A percentile compares a stretch with the other conserved stretches of the same genome.
phyloP scores from a whole-genome alignment of 164 flowering plant genomes.

The Nymphaea colorata region DNA sequence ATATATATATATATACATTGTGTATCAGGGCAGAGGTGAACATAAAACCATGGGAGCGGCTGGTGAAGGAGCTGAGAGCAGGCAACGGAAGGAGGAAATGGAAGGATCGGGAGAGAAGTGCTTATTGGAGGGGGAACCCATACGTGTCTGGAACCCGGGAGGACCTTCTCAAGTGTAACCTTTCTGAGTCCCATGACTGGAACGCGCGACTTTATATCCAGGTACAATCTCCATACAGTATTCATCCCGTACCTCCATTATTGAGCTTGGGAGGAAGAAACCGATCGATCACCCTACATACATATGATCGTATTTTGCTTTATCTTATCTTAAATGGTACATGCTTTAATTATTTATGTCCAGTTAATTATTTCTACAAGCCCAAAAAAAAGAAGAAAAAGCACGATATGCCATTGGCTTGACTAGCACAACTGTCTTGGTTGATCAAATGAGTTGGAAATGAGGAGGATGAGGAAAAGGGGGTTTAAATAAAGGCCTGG shows the following conservation, averaged over 20 bases:
- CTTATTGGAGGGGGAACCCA: slow-evolving; percentile 67
- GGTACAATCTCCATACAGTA: slow-evolving; percentile 14
- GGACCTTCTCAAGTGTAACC: slow-evolving; percentile 38
- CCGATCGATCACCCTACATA: neutral
- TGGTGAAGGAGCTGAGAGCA: slow-evolving; percentile 24
- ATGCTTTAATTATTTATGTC: neutral
- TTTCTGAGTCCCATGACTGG: slow-evolving; percentile 31
- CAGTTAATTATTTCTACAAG: too few relatives aligned
- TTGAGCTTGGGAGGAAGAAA: too few relatives aligned
- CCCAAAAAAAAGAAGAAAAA: too few relatives aligned
- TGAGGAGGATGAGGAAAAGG: too few relatives aligned
- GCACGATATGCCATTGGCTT: too few relatives aligned
- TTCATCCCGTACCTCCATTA: too few relatives aligned
- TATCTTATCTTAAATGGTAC: neutral
- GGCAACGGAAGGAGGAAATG: slow-evolving; percentile 32
- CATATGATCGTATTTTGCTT: neutral
- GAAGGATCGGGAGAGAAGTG: slow-evolving; percentile 51
- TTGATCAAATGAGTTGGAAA: too few relatives aligned
- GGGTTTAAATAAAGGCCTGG: too few relatives aligned
- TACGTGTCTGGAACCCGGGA: slow-evolving; percentile 14
- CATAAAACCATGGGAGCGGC: slow-evolving; percentile 44
- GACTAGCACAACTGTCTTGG: too few relatives aligned
- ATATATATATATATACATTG: neutral
- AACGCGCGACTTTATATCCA: slow-evolving; percentile 32
- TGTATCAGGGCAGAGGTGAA: slow-evolving; percentile 44